Evolutionary conservation across 441 rosid species (phyloP).

Genomic region (Adansonia grandidieri): DNA sequence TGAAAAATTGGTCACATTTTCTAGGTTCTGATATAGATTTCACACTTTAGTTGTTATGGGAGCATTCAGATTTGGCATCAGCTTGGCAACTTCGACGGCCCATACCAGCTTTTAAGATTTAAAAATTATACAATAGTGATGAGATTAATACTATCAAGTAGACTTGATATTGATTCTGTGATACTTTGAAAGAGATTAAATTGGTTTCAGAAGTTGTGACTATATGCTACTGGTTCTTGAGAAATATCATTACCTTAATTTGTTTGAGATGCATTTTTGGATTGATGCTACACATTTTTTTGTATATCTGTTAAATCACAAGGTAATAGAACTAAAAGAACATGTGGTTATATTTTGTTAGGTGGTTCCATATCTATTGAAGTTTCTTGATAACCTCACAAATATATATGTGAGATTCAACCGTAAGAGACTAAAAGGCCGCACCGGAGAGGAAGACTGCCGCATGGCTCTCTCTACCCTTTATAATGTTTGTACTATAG

Average conservation of each 20-base stretch:
- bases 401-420: conserved; percentile 95
- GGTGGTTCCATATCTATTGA: conserved; percentile 97
- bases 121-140: neutral
- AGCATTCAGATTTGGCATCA: neutral
- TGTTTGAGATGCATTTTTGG: neutral
- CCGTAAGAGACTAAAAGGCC: conserved; percentile 97
- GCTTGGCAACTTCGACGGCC: neutral
- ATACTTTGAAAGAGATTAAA: neutral
- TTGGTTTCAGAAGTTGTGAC: neutral
- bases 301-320: neutral
- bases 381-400: conserved; percentile 94
- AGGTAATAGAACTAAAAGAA: neutral
- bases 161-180: neutral
- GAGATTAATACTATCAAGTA: neutral
- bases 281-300: neutral
- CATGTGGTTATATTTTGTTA: conserved; percentile 34
- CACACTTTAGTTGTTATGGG: neutral
- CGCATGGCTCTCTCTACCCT: conserved; percentile 88
- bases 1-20: conserved; percentile 22
- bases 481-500: conserved; percentile 62
- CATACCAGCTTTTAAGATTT: neutral
- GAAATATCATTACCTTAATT: neutral
- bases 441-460: conserved; percentile 90
- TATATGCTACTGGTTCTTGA: neutral
- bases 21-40: conserved; percentile 47